Evolutionary conservation across 1,139 yeast genomes (phyloP).

Genomic region (Magnusiomyces ingens): DNA sequence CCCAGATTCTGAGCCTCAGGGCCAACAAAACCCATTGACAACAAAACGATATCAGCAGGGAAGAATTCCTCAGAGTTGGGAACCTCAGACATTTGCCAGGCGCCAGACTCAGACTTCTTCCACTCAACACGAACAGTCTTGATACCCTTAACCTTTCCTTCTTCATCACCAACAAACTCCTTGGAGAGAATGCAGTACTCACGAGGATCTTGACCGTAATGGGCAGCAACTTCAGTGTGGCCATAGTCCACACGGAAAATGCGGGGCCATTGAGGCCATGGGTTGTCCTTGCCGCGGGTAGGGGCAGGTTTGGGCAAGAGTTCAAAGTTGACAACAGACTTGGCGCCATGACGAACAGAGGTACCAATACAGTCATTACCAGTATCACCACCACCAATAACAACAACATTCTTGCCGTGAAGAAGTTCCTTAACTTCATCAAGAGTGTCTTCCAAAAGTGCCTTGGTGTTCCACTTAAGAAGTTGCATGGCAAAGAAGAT

Average conservation of each 20-base stretch:
- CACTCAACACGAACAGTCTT: constrained; percentile 96
- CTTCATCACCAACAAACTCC: constrained; percentile 91
- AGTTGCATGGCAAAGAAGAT: constrained; percentile 94
- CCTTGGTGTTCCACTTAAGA: constrained; percentile 82
- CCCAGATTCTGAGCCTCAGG: constrained; percentile 81
- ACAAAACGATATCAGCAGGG: constrained; percentile 88
- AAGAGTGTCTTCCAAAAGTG: constrained; percentile 73
- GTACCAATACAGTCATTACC: constrained; percentile 99
- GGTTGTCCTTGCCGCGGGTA: constrained; percentile 86
- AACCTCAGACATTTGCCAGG: constrained; percentile 98
- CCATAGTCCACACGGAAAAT: constrained; percentile 97
- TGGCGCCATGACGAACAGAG: constrained; percentile 94
- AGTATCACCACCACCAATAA: constrained; percentile 99
- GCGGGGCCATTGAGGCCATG: constrained; percentile 99
- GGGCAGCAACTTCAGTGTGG: constrained; percentile 89
- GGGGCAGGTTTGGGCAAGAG: constrained; percentile 87
- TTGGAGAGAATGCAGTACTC: constrained; percentile 92
- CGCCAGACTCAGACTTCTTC: constrained; percentile 92
- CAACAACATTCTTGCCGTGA: constrained; percentile 85
- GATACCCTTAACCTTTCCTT: constrained; percentile 86
- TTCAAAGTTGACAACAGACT: constrained; percentile 92
- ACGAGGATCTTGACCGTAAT: constrained; percentile 96
- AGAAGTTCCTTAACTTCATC: constrained; percentile 67
- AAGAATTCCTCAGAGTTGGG: constrained; percentile 91
- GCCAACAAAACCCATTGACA: constrained; percentile 97